Evolutionary conservation across 163 green algal species (phyloP), one percentile per base, ranked within the genome.

Genomic region (Picocystis sp.): DNA sequence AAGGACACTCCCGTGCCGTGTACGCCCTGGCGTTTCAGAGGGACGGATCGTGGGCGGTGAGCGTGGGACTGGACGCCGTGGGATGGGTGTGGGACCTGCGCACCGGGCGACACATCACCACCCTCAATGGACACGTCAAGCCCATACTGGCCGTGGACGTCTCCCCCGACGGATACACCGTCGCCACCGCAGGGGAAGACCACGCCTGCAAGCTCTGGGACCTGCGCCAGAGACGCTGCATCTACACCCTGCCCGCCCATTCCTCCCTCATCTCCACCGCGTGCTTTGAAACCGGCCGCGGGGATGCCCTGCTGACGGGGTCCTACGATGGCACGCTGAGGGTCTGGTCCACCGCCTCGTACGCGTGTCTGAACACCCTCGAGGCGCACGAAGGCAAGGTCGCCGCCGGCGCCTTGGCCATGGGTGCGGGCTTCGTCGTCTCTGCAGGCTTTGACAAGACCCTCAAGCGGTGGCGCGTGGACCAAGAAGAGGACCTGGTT

Each of bases 1-100:
- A 98, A 67, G 90, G 90, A 9, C 89, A 97, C 78, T 84, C 66
- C 54, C 60, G 86, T 11, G 48, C 71, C 10, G 88, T 97, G 42
- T 98, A 98, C 62, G 55, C 68, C 1, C 65, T 98, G 29, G 78
- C 75, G 1, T 97, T 96, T 66, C 86, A 97, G 45, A 46, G 34
- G 1, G 90, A 98, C 45, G 90, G 90, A 41, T 78, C 79, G 0
- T 72, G 97, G 17, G 82, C 69, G 11, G 81, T 65, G 6, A 86
- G 77, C 2, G 83, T 66, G 2, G 89, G 90, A 19, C 65, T 97
- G 29, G 90, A 98, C 56, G 82, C 81, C 24, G 64, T 84, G 43
- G 73, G 67, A 0, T 73, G 87, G 0, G 53, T 97, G 3, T 98
- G 87, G 89, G 89, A 98, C 55, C 60, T 82, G 38, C 73, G 89